A percentile compares a stretch with the other conserved stretches of the same genome.
These are phyloP conservation scores for Allomyces macrogynus DNA, from an alignment of 192 early-diverging fungal species.

Conservation along the genomic window DNA sequence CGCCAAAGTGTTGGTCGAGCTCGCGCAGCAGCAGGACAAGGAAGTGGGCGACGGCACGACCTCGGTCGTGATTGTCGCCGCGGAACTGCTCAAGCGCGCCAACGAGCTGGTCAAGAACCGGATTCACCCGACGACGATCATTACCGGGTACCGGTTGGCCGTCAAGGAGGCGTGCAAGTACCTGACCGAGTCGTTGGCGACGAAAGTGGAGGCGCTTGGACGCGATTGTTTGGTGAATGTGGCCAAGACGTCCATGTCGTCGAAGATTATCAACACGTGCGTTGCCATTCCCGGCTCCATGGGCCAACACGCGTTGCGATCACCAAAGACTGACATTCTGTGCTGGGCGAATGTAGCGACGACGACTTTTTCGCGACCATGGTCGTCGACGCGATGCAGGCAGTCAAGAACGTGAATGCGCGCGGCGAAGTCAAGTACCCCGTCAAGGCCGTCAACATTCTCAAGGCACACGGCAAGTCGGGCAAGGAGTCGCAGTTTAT, in stretches of 20 bases:
- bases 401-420: constrained; percentile 68
- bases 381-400: constrained; percentile 78
- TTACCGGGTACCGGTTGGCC: constrained; percentile 89
- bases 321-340: neutral
- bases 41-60: constrained; percentile 99
- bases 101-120: constrained; percentile 97
- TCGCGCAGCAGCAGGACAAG: constrained; percentile 98
- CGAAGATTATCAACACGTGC: constrained; percentile 91
- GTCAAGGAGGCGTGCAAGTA: constrained; percentile 96
- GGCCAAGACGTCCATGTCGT: constrained; percentile 93
- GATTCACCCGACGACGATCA: constrained; percentile 98
- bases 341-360: constrained; percentile 27
- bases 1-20: constrained; percentile 85
- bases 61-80: constrained; percentile 96
- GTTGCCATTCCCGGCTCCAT: constrained; percentile 6
- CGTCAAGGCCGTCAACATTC: constrained; percentile 88
- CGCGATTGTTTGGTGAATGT: constrained; percentile 83
- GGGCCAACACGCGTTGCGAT: neutral
- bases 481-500: constrained; percentile 71
- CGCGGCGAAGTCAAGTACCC: constrained; percentile 82
- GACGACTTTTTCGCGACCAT: constrained; percentile 92
- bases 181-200: constrained; percentile 88
- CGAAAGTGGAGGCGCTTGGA: constrained; percentile 83
- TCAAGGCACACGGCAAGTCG: constrained; percentile 92
- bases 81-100: constrained; percentile 83